Evolutionary conservation across 2,329 filamentous ascomycete genomes (phyloP), one percentile per base, ranked within the genome.

Genomic region (Colletotrichum lentis): DNA sequence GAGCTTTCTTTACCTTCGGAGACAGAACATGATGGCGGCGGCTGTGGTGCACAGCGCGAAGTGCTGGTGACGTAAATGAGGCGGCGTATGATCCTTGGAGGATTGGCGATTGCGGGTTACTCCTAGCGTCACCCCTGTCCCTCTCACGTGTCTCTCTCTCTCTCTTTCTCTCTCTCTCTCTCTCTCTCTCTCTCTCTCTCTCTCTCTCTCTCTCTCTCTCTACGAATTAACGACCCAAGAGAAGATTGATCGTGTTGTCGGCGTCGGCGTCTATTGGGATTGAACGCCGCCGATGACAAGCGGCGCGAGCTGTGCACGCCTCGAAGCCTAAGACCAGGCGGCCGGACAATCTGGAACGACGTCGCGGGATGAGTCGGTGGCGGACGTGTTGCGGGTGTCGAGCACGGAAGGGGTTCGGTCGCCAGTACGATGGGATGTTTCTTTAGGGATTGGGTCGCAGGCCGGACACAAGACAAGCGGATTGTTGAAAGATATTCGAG

Each of bases 11-110:
- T 78, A 88, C 87, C 87, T 89, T 76, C 87, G 79, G 58, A 90
- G 79, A 75, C 87, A 90, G 73, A 90, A 90, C 87, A 89, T 89
- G 66, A 70, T 76, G 74, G 10, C 50, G 43, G 47, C 10, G 49
- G 27, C 18, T 52, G 49, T n/a, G 5, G 5, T 47, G 8, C 5
- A 12, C 31, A 35, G 31, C 31, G 31, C 12, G 6, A 35, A 27
- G 41, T 22, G 41, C 11, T 24, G 24, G 54, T 61, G 54, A 59
- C 54, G 65, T 59, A 43, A 43, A 54, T 43, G 49, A 65, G 43
- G 62, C 22, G 35, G 27, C 49, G 7, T 50, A 22, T 44, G 56
- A 47, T 64, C 43, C 43, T 20, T n/a, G 49, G 56, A 39, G 22
- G 50, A 49, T 56, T 43, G 55, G n/a, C 16, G 16, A 18, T 31